Base-by-base conservation (phyloP, 345 rosid species). In the Streptanthus diversifolius region DNA sequence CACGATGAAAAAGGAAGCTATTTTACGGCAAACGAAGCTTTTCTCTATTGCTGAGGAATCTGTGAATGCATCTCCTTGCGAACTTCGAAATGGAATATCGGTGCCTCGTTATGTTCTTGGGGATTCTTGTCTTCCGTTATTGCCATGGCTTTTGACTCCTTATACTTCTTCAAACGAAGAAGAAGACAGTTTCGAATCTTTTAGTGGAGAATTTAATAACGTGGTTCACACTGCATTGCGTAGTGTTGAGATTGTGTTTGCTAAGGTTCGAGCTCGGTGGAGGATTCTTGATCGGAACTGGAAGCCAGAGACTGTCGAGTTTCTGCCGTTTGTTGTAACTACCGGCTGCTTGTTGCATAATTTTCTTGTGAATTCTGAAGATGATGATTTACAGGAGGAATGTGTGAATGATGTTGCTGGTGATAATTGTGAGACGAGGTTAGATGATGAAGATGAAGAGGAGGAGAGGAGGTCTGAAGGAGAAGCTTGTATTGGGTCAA, bases 61-160 rank as follows among this genome's bases (percentile, higher is more conserved):
- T 64, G 51, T 88, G 35, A 82, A 74, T 9, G 96, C 88, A 3
- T 77, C 86, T 30, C 69, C 39, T 13, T 82, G 67, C 24, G 58
- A 76, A 57, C 83, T 84, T 9, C 51, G 78, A 11, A 69, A 81
- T 63, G 90, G 92, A 5, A 45, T 68, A 56, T 80, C 71, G 11
- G 78, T 87, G 70, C 89, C 86, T 25, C 93, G 75, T 7, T 89
- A 85, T 70, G 37, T 92, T 12, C 54, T 92, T 35, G 96, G 93
- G 3, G 85, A 84, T 73, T 82, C 88, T 47, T 75, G 87, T 79
- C 86, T 89, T 39, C 93, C 98, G 14, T 77, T 86, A 15, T 57
- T 86, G 66, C 82, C 88, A 7, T 92, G 96, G 98, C 90, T 92
- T 55, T 33, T 89, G 72, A 85, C 92, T 44, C 92, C 93, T 59